Evolutionary conservation across 2,329 filamentous ascomycete genomes (phyloP), one percentile per base, ranked within the genome.

Genomic region (Pestalotiopsis fici): DNA sequence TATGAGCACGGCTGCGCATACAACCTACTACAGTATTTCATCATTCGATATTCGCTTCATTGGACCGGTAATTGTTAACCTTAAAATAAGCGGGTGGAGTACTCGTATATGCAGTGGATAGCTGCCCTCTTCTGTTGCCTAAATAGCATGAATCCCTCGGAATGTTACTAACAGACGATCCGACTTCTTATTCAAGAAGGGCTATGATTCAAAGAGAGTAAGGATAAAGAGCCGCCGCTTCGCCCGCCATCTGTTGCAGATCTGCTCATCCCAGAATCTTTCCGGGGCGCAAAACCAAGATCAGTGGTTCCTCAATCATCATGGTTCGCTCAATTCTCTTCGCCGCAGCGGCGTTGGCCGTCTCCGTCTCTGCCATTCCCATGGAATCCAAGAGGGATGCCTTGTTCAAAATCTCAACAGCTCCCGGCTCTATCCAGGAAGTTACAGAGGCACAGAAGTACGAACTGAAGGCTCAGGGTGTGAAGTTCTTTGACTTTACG

Each of bases 401-500:
- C 56, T 59, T 75, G 11, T 74, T 72, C 67, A 73, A 71, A 5
- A 70, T 94, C 68, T 90, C 94, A 79, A 80, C 92, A 11, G 85
- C 84, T n/a, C 90, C 89, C 6, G 90, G 89, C 62, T 85, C 91
- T 73, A 91, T 87, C 28, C 81, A 83, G 81, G 91, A 89, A 86
- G 88, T 93, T 28, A 91, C 88, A 0, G 91, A 94, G 70, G 88
- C 92, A 62, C 88, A 93, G 79, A 94, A 94, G 78, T 93, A 91
- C 89, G 86, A 85, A 69, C 78, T 94, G 61, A 87, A 89, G 76
- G 73, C 92, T 89, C 84, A 91, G 77, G 91, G 91, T 69, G 84
- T 87, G 70, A 91, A 90, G 75, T 94, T 94, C 83, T 92, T 94
- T 82, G 92, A 95, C 79, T 91, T 94, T 74, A 94, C 92, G 31